Base-by-base conservation (phyloP, 257 asterid species). In the Lithospermum erythrorhizon region DNA sequence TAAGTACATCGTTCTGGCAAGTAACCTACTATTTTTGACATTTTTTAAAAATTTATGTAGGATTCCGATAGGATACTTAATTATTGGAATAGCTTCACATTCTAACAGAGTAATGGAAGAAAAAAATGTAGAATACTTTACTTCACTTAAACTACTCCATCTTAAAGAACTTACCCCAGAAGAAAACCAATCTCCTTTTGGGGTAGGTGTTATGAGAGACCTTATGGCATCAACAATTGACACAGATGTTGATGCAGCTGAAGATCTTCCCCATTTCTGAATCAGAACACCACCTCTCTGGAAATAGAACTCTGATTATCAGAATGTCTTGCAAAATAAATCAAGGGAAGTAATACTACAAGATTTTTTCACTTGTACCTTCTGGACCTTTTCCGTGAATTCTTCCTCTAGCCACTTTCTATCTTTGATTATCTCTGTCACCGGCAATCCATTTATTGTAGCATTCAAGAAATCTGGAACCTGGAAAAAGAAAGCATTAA, bases 151-250 rank as follows among this genome's bases (percentile, higher is more conserved):
- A 51, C 14, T 52, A 21, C 53, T n/a, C 32, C 58, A 27, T 53
- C 48, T 49, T 10, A n/a, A 14, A 30, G 11, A 70, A 76, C 94
- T 83, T 79, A n/a, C 32, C 95, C 99, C 1, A n/a, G 94, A 52
- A 11, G 99, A n/a, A 93, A 93, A 93, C 97, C 99, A 93, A 73
- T 89, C 96, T 20, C 95, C 99, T 61, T 86, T 81, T n/a, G n/a
- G n/a, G n/a, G 99, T 93, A n/a, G 97, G 99, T 35, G 85, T 93
- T 29, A 89, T 81, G 2, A 93, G 99, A 61, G 99, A 86, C 65
- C 80, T 87, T 41, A 93, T 93, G 6, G 95, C 95, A 51, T 93
- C 97, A 23, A 77, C 88, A 7, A 93, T 75, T 9, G 97, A 93
- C 57, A 89, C 97, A 61, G 97, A 77, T 56, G 97, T 89, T n/a